Base-by-base conservation (phyloP, 352 stramenopile genomes). In the Phytophthora aleatoria region DNA sequence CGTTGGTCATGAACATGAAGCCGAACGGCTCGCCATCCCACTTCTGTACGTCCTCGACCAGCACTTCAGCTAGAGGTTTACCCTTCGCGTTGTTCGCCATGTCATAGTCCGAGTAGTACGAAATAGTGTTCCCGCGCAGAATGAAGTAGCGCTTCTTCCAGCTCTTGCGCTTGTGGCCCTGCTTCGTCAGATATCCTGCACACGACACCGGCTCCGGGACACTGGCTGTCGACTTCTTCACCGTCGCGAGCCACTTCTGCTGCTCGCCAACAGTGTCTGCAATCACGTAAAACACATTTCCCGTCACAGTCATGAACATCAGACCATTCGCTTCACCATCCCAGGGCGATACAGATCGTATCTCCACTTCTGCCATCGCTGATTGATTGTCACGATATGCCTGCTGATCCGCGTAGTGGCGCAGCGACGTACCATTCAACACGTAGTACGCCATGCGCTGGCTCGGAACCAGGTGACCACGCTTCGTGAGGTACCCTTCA, bases 91-190 rank as follows among this genome's bases (percentile, higher is more conserved):
- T 91, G 55, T 94, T 94, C 7, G 89, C 85, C 57, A 91, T 87
- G 58, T 96, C 89, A 61, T 92, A 95, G 69, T 96, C 89, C 30
- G 85, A 83, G 56, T 86, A 96, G 61, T 96, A 96, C 36, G 85
- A 73, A 41, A 96, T 80, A 6, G 76, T 64, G 44, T 73, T 82
- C 30, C 89, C 89, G 30, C 89, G 89, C 35, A 96, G 58, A 52
- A 95, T 91, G 50, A 96, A 96, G 61, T 95, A 96, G 0, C 89
- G 85, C 59, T 95, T 96, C 65, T 95, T 96, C 89, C 89, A 96
- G 63, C 87, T 96, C 70, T 96, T 96, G 1, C 89, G 85, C 65
- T 95, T 96, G 69, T 96, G 89, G 26, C 89, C 89, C 73, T 96
- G 89, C 63, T 96, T 96, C 26, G 87, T 95, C 20, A 96, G 64